Evolutionary conservation across 225 moss, liverwort and hornwort species (phyloP).

Genomic region (Asterella californica): DNA sequence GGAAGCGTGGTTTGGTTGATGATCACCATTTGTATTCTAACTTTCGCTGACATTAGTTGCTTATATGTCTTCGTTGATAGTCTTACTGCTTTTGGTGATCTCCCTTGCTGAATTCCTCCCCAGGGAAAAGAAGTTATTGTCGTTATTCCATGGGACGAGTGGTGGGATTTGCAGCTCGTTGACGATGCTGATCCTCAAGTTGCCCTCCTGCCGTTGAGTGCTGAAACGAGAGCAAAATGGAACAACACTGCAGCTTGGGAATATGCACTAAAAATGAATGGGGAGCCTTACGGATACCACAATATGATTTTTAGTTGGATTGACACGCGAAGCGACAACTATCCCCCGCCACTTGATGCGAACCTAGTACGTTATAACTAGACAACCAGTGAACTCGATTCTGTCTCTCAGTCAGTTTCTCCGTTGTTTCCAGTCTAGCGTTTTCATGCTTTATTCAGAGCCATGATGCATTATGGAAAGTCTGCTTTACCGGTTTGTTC

Average conservation of each 20-base stretch:
- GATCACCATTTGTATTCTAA: not conserved
- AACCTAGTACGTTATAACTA: conserved; percentile 39
- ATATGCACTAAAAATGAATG: conserved; percentile 54
- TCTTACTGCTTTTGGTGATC: not conserved
- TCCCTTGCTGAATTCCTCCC: not conserved
- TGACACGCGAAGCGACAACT: conserved; percentile 54
- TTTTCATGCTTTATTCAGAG: not conserved
- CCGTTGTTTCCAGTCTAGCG: not conserved
- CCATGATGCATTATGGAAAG: not conserved
- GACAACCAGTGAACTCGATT: not conserved
- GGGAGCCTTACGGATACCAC: conserved; percentile 63
- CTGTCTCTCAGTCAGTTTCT: not conserved
- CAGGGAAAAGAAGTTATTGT: conserved; percentile 63
- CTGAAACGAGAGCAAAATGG: conserved; percentile 47
- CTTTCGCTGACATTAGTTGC: not conserved
- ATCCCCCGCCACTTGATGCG: conserved; percentile 64
- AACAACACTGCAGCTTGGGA: conserved; percentile 66
- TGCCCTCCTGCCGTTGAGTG: conserved; percentile 51
- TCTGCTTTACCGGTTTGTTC: not conserved
- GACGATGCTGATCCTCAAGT: conserved; percentile 57
- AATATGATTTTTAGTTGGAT: conserved; percentile 82
- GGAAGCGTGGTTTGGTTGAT: not conserved
- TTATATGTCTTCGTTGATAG: not conserved
- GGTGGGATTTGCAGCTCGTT: conserved; percentile 52
- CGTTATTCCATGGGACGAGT: conserved; percentile 59